Evolutionary conservation across 257 asterid genomes (phyloP), one percentile per base, ranked within the genome.

Genomic region (Nicotiana obtusifolia): DNA sequence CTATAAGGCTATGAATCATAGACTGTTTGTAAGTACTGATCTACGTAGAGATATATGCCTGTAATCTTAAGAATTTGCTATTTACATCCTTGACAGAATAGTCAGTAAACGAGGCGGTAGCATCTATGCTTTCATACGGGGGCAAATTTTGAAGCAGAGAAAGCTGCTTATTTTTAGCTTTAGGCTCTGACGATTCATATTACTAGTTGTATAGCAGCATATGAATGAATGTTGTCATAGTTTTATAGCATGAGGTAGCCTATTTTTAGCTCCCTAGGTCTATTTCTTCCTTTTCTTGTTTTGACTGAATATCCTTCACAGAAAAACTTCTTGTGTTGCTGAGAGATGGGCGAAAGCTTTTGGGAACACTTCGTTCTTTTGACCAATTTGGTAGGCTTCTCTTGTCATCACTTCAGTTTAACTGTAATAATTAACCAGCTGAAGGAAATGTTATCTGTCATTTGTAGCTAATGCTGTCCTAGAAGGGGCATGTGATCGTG

Each of bases 401-500:
- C 49, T 65, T 64, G 24, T 73, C 79, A 47, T 24, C n/a, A 22
- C 13, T 73, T 24, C 24, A 73, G 79, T 14, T 59, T 78, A 15
- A 35, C 56, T 33, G 28, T 37, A 59, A 35, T 57, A 60, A 78
- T 28, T 73, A 22, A 73, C 61, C 79, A 49, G 41, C 79, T 73
- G 26, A 73, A 73, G 7, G 79, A 47, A 73, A 47, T 73, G 61
- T 14, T 47, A 10, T 73, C 79, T 24, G 59, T 59, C 8, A 47
- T 73, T 47, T 87, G 88, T 66, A 95, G 99, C 99, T 81, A 95
- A 95, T 87, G 98, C 97, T 78, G 99, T 95, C 73, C 91, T 95
- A 85, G 99, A 95, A 94, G 95, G 96, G 77, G 95, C 98, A 15
- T 91, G 97, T 57, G 99, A 95, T 80, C 97, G 98, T 76, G 90